Percentiles rank a stretch among this genome's conserved stretches.
These are phyloP conservation scores for Dictyostelium firmibasis DNA, from an alignment of 78 protist genomes.

Conservation along the genomic window DNA sequence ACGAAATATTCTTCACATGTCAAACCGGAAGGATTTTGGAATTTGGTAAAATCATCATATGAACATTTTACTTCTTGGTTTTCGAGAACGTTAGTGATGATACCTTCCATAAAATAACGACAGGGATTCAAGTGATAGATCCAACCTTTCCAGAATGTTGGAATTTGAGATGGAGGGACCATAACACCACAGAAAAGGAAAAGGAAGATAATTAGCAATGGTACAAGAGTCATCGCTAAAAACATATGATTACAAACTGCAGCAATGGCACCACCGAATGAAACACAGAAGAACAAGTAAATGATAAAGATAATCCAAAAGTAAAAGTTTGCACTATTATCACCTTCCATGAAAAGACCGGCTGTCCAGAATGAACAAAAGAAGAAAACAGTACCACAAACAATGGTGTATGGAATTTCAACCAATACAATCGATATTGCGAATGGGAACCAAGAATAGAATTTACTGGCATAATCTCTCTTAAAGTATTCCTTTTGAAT, in stretches of 20 bases:
- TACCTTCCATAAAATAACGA: slow-evolving; percentile 41
- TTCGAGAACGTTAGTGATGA: slow-evolving; percentile 33
- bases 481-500: slow-evolving; percentile 56
- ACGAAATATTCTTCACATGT: slow-evolving; percentile 28
- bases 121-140: not conserved
- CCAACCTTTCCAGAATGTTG: slow-evolving; percentile 60
- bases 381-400: slow-evolving; percentile 57
- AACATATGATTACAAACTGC: slow-evolving; percentile 52
- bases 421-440: slow-evolving; percentile 58
- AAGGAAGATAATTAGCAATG: slow-evolving; percentile 61
- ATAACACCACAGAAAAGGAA: slow-evolving; percentile 78
- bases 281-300: slow-evolving; percentile 46
- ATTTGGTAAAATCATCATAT: slow-evolving; percentile 18
- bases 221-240: slow-evolving; percentile 66
- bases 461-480: slow-evolving; percentile 65
- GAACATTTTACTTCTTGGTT: not conserved
- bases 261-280: slow-evolving; percentile 74
- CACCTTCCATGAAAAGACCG: slow-evolving; percentile 2
- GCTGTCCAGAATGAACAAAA: slow-evolving; percentile 66
- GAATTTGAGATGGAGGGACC: slow-evolving; percentile 27
- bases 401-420: slow-evolving; percentile 50
- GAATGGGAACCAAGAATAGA: slow-evolving; percentile 78
- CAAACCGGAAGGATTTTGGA: not conserved
- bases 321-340: slow-evolving; percentile 44
- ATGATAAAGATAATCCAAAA: slow-evolving; percentile 52